A percentile compares a stretch with the other conserved stretches of the same genome.
Conservation (phyloP, 441 rosid genomes). For the Bruguiera hainesii region DNA sequence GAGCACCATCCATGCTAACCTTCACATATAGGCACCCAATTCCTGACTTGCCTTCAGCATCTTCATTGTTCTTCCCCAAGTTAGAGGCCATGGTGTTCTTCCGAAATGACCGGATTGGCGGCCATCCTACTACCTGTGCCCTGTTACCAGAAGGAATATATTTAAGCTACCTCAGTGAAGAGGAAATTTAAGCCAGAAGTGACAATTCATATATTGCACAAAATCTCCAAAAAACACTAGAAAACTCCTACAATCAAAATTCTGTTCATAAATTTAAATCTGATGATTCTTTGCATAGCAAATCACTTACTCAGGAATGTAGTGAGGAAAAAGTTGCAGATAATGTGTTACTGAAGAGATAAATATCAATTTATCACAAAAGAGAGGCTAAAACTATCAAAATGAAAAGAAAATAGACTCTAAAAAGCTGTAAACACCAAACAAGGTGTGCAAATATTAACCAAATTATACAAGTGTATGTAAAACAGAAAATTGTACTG, state of each 20-base stretch:
- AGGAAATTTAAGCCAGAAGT: neutral
- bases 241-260: neutral
- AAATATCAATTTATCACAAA: no score
- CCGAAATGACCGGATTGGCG: slow-evolving; percentile 56
- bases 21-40: slow-evolving; percentile 46
- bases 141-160: slow-evolving; percentile 26
- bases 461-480: no score
- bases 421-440: no score
- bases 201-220: neutral
- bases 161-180: neutral
- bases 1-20: slow-evolving; percentile 68
- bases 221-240: neutral
- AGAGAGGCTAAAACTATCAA: no score
- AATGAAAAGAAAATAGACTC: no score
- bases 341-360: no score
- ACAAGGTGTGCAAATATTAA: no score
- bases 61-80: slow-evolving; percentile 39
- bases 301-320: no score
- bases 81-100: slow-evolving; percentile 51
- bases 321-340: no score
- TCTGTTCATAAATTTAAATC: neutral
- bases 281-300: neutral
- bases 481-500: neutral
- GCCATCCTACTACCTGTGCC: slow-evolving; percentile 69
- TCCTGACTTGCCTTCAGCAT: slow-evolving; percentile 36